Conservation (phyloP, 1,284 basidiomycete genomes). For the Neonothopanus nambi region DNA sequence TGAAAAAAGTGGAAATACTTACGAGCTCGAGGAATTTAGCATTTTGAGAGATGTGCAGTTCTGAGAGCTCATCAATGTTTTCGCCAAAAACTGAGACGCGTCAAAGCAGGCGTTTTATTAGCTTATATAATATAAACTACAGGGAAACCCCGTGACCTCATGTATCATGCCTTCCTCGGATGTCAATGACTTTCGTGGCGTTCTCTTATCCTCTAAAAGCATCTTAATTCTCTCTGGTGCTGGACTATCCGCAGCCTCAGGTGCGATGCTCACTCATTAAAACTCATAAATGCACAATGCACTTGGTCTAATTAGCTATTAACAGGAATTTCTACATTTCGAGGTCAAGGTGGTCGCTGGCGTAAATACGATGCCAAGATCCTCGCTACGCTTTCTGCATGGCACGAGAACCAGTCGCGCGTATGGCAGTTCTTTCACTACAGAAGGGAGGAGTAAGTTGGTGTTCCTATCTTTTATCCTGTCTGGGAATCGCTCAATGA, state of each 20-base stretch:
- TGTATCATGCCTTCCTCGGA: constrained; percentile 17
- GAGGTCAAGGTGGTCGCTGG: constrained; percentile 59
- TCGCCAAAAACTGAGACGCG: no score
- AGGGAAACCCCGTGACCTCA: no score
- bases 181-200: constrained; percentile 26
- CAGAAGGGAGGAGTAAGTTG: constrained; percentile 47
- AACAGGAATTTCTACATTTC: constrained; percentile 61
- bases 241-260: constrained; percentile 58
- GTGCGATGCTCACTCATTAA: no score
- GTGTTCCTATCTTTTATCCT: neutral
- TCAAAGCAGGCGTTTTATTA: no score
- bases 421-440: constrained; percentile 72
- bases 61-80: no score
- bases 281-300: no score
- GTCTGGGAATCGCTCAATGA: neutral
- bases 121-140: no score
- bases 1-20: no score
- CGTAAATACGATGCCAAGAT: constrained; percentile 47
- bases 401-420: constrained; percentile 48
- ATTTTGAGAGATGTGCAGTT: no score
- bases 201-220: constrained; percentile 35
- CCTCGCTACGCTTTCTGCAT: constrained; percentile 56
- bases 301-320: no score
- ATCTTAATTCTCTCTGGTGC: constrained; percentile 61
- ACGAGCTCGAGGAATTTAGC: no score